These are phyloP conservation scores for Astrocystis sublimbata DNA, from an alignment of 495 filamentous ascomycete genomes.

Conservation along the genomic window DNA sequence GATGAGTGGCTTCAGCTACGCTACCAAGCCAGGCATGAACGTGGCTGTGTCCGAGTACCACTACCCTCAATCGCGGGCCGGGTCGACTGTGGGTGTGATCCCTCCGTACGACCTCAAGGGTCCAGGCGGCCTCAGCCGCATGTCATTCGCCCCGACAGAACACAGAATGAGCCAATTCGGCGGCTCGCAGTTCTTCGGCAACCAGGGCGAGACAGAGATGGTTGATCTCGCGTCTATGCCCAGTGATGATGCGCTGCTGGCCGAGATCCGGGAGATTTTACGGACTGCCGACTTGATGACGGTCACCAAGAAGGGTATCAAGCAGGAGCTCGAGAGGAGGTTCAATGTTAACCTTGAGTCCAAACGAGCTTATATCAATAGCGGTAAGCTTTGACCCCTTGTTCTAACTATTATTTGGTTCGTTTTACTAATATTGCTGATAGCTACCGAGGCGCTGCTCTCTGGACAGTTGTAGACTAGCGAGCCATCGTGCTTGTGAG, in stretches of 20 bases:
- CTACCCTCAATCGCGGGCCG: constrained; percentile 63
- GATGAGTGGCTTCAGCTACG: constrained; percentile 86
- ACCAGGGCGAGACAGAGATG: constrained; percentile 68
- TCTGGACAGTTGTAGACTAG: constrained; percentile 62
- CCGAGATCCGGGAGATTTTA: constrained; percentile 93
- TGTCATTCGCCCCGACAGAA: constrained; percentile 81
- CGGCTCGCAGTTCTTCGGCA: constrained; percentile 52
- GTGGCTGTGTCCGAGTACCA: constrained; percentile 63
- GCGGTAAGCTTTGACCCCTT: constrained; percentile 59
- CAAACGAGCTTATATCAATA: constrained; percentile 88
- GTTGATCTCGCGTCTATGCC: constrained; percentile 68
- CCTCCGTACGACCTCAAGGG: constrained; percentile 36
- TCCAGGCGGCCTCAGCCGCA: constrained; percentile 54
- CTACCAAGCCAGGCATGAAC: constrained; percentile 71
- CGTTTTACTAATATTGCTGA: constrained; percentile 40
- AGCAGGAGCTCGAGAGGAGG: constrained; percentile 83
- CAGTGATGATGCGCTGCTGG: constrained; percentile 82
- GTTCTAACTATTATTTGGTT: not conserved
- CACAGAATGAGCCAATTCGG: constrained; percentile 54
- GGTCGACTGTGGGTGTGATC: constrained; percentile 67
- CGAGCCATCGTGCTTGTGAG: not conserved
- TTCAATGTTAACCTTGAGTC: constrained; percentile 81
- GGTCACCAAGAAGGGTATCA: constrained; percentile 98
- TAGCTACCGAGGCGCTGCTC: constrained; percentile 73
- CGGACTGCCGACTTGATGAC: constrained; percentile 92